A percentile compares a stretch with the other conserved stretches of the same genome.
Evolutionary conservation across 305 asterid species (phyloP).

Genomic region (Nicotiana rustica): DNA sequence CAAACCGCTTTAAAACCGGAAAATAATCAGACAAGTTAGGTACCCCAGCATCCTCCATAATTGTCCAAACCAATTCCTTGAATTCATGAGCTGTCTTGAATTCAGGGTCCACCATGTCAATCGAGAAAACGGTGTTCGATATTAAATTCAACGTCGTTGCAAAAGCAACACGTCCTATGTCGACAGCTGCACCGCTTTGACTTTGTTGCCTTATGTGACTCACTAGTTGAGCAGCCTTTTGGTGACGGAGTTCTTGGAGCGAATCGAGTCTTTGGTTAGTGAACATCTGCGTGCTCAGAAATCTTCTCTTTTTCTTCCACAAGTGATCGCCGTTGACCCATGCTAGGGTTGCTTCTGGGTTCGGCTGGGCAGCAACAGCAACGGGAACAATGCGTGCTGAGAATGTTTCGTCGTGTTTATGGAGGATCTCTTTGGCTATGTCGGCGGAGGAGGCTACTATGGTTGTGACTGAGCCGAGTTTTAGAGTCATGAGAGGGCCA

Average conservation of each 20-base stretch:
- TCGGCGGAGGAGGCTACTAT: constrained; percentile 33
- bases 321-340: constrained; percentile 34
- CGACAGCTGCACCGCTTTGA: not conserved
- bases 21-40: constrained; percentile 43
- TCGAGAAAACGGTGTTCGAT: constrained; percentile 38
- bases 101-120: constrained; percentile 34
- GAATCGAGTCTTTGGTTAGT: constrained; percentile 31
- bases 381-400: constrained; percentile 26
- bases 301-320: constrained; percentile 37
- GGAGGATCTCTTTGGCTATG: constrained; percentile 39
- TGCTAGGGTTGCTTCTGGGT: constrained; percentile 33
- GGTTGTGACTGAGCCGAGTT: constrained; percentile 35
- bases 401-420: constrained; percentile 35
- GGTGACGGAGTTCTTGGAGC: constrained; percentile 26
- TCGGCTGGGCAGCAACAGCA: constrained; percentile 13
- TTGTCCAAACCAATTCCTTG: constrained; percentile 39
- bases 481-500: constrained; percentile 38
- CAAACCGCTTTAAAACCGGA: constrained; percentile 33
- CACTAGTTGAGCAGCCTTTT: constrained; percentile 20
- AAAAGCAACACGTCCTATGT: constrained; percentile 27
- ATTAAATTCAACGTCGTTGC: constrained; percentile 32
- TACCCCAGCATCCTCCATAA: constrained; percentile 36
- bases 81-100: constrained; percentile 35
- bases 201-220: not conserved
- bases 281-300: constrained; percentile 34